Evolutionary conservation across 129 eudicot species (phyloP), one percentile per base, ranked within the genome.

Genomic region (Tanacetum coccineum): DNA sequence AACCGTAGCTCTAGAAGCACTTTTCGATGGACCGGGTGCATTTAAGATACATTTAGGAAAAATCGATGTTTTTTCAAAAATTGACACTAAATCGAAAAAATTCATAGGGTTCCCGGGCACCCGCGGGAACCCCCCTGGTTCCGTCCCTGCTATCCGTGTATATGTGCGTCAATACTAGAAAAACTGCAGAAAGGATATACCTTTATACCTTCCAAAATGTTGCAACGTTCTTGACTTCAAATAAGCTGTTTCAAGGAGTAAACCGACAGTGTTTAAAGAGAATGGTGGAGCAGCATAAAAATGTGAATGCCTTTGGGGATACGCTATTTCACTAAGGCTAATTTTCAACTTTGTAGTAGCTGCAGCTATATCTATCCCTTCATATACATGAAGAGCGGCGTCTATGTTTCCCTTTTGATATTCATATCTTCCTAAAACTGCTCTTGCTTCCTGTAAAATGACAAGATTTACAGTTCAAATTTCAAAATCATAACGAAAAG

Each of bases 401-500:
- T 93, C 99, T 50, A 79, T 67, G 76, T 93, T 93, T 62, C 99
- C 99, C 68, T 78, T 89, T 62, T 93, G 99, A 81, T 84, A 93
- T 64, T 93, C 96, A 63, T 84, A 86, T 79, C 92, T 84, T 62
- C 99, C 99, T 76, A 93, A 55, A 78, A 93, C 76, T 58, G 96
- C 96, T 77, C 99, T 84, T 56, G 96, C 95, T 82, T 86, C 96
- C 95, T 88, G 77, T 26, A 71, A n/a, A n/a, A 58, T 59, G 26
- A 40, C 12, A 66, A 53, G 45, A 61, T 63, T 12, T 30, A 42
- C 13, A 13, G 72, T 54, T 53, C 32, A 68, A 36, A 36, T 12
- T 53, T 53, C 6, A 45, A 58, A 40, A 55, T 3, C 46, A 5
- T 18, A 17, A 12, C 9, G 25, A 22, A 2, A 22, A 22, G 25